Evolutionary conservation across 768 basidiomycete genomes (phyloP).

Genomic region (Leccinum broughii): DNA sequence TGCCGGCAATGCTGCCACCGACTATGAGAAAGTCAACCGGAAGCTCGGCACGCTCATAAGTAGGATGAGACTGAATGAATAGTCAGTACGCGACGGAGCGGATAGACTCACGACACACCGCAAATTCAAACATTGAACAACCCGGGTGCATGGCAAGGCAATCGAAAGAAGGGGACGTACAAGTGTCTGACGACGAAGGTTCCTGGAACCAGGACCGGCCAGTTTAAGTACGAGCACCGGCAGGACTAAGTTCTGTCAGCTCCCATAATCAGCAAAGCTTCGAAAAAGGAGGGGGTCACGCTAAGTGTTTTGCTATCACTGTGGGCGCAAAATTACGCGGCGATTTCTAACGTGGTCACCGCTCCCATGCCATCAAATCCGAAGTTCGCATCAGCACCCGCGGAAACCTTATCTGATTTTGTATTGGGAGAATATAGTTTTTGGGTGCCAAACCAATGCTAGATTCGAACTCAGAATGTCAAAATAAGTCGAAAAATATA

Average conservation of each 20-base stretch:
- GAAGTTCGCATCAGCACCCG: neutral
- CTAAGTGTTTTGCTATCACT: constrained; percentile 6
- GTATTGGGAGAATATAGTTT: too few species aligned
- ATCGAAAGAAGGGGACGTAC: neutral
- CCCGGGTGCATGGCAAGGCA: neutral
- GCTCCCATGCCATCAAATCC: constrained; percentile 3
- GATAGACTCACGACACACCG: constrained; percentile 10
- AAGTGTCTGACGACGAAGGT: neutral
- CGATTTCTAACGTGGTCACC: constrained; percentile 1
- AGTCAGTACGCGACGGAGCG: constrained; percentile 1
- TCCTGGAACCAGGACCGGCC: neutral
- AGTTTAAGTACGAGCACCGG: constrained; percentile 20
- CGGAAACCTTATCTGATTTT: neutral
- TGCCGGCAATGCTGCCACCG: constrained; percentile 55
- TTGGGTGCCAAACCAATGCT: too few species aligned
- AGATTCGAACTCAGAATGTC: too few species aligned
- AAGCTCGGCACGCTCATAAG: constrained; percentile 15
- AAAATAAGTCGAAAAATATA: too few species aligned
- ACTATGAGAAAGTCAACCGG: constrained; percentile 44
- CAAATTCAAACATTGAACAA: constrained; percentile 4
- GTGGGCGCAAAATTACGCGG: constrained; percentile 14
- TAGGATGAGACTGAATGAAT: constrained; percentile 13
- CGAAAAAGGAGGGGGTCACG: constrained; percentile 9
- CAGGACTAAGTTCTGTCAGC: constrained; percentile 17
- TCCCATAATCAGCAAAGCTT: constrained; percentile 18